phyloP scores from a whole-genome alignment of 306 rosid species.

The Cicer bijugum region DNA sequence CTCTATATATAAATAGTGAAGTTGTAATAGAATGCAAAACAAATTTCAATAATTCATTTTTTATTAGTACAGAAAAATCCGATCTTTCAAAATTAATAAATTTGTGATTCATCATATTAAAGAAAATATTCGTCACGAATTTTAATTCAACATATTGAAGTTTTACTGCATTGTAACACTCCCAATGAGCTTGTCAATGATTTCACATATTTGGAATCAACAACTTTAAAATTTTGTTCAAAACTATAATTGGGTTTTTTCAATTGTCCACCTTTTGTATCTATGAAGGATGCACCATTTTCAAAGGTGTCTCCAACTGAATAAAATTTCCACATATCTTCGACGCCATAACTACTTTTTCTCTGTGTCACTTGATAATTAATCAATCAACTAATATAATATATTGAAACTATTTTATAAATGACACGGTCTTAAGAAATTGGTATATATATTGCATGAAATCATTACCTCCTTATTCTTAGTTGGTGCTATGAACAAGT shows the following conservation, averaged over 20 bases:
- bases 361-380: slow-evolving; percentile 46
- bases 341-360: slow-evolving; percentile 10
- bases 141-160: slow-evolving; percentile 40
- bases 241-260: slow-evolving; percentile 34
- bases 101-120: background rate
- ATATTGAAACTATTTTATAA: background rate
- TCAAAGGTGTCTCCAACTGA: slow-evolving; percentile 46
- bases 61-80: background rate
- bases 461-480: slow-evolving; percentile 44
- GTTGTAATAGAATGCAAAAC: background rate
- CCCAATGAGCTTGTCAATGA: slow-evolving; percentile 45
- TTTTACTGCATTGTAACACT: slow-evolving; percentile 30
- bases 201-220: slow-evolving; percentile 38
- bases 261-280: slow-evolving; percentile 28
- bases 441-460: background rate
- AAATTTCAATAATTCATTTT: background rate
- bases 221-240: slow-evolving; percentile 38
- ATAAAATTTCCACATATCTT: slow-evolving; percentile 34
- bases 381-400: background rate
- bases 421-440: background rate
- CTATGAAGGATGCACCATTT: slow-evolving; percentile 48
- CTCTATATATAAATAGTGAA: background rate
- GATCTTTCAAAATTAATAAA: background rate
- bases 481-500: slow-evolving; percentile 52
- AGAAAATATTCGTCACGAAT: background rate